Evolutionary conservation across 2,329 filamentous ascomycete species (phyloP).

Genomic region (Sphaerulina musiva): DNA sequence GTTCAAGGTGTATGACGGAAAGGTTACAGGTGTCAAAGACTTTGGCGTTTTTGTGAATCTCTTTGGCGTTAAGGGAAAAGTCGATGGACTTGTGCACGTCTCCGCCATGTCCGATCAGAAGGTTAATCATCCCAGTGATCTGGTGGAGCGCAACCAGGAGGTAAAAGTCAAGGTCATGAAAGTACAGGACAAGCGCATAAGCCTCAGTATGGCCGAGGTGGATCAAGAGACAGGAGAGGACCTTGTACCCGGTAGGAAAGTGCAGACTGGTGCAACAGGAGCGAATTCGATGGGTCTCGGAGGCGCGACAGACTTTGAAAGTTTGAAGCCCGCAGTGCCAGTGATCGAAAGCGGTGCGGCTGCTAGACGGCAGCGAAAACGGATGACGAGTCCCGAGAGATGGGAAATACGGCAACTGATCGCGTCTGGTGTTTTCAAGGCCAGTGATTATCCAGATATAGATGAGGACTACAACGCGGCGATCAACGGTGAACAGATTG

Average conservation of each 20-base stretch:
- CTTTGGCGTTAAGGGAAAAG: conserved; percentile 76
- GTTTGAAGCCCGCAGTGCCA: conserved; percentile 39
- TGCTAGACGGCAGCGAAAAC: conserved; percentile 65
- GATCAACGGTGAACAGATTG: conserved; percentile 77
- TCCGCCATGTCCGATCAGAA: conserved; percentile 81
- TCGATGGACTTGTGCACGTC: conserved; percentile 89
- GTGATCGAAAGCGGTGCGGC: conserved; percentile 54
- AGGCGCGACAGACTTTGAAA: conserved; percentile 47
- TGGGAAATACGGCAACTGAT: conserved; percentile 98
- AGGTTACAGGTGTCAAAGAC: conserved; percentile 86
- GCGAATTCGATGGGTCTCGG: conserved; percentile 83
- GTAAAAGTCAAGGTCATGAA: conserved; percentile 92
- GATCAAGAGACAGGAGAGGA: conserved; percentile 85
- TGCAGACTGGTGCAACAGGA: conserved; percentile 79
- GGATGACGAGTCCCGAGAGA: conserved; percentile 90
- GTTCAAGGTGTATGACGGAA: conserved; percentile 83
- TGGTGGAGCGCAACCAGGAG: conserved; percentile 70
- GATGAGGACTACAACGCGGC: conserved; percentile 91
- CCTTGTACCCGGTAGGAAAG: conserved; percentile 65
- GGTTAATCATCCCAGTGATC: conserved; percentile 85
- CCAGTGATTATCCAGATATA: conserved; percentile 86
- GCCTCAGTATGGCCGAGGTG: conserved; percentile 94
- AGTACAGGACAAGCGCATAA: conserved; percentile 73
- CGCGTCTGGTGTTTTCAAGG: conserved; percentile 86
- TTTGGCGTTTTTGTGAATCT: conserved; percentile 95